Base-by-base conservation (phyloP, 768 basidiomycete species). In the Saitozyma sp. region DNA sequence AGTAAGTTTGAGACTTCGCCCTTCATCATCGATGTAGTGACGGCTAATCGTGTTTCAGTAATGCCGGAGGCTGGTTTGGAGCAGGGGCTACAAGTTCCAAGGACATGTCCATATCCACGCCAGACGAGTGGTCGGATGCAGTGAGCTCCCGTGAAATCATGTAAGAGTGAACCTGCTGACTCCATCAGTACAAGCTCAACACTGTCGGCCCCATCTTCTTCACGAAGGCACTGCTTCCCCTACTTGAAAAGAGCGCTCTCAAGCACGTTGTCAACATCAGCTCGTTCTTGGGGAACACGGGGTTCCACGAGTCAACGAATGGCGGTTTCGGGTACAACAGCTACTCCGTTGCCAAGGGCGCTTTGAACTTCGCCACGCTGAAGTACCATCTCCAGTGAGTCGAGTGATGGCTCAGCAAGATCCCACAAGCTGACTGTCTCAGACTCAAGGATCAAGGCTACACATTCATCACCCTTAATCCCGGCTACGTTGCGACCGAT, bases 181-280 rank as follows among this genome's bases (percentile, higher is more conserved):
- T 29, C 29, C 2, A 29, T 29, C 50, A 61, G 60, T 61, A 37
- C 53, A 20, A 41, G 42, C 17, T 61, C 37, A 55, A 61, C 60
- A 61, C 60, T 14, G 45, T 55, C 42, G 55, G 54, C 40, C 60
- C 60, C 3, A 37, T 61, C 41, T 61, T 61, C 60, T 61, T 61
- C 41, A 56, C 60, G 53, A 41, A 45, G 6, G 60, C 60, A 42
- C 14, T 61, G n/a, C 13, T 61, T 45, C 60, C 60, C 17, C 53
- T 54, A 3, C 46, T 61, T 8, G 19, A 56, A n/a, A 55, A 61
- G 29, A 54, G 60, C 37, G 56, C 6, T 9, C 42, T 55, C 37
- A 61, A 61, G 43, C 49, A 49, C 8, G 46, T 61, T 11, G 60
- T 61, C 42, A 61, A 55, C 46, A 55, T 55, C 13, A 38, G 49